A percentile compares a stretch with the other conserved stretches of the same genome.
These are phyloP conservation scores for Paradendryphiella salina DNA, from an alignment of 2,329 filamentous ascomycete genomes.

Conservation along the genomic window DNA sequence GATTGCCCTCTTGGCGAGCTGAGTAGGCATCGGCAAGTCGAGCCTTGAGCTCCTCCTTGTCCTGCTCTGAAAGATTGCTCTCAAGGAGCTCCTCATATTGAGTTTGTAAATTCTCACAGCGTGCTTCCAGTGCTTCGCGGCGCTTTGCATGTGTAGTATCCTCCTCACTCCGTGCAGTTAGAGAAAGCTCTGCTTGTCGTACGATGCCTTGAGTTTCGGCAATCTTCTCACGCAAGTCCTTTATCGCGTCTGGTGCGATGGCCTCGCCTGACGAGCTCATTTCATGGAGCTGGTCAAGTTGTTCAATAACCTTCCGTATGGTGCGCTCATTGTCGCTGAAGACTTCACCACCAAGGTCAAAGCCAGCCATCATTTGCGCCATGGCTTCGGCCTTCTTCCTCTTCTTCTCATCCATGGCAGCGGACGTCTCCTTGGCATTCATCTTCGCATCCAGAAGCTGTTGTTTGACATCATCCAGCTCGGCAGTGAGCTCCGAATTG, in stretches of 20 bases:
- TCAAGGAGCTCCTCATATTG: conserved; percentile 84
- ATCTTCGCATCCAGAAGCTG: conserved; percentile 95
- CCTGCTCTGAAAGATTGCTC: conserved; percentile 74
- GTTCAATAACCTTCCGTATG: conserved; percentile 80
- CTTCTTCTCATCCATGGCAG: conserved; percentile 93
- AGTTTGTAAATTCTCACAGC: conserved; percentile 72
- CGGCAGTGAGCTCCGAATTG: conserved; percentile 86
- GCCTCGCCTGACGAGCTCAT: conserved; percentile 75
- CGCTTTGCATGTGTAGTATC: conserved; percentile 66
- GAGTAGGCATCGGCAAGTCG: conserved; percentile 76
- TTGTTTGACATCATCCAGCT: conserved; percentile 94
- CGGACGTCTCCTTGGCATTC: conserved; percentile 90
- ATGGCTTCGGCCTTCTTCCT: conserved; percentile 99
- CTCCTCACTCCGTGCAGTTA: conserved; percentile 70
- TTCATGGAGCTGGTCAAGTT: conserved; percentile 77
- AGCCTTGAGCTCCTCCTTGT: conserved; percentile 82
- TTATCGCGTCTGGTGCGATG: conserved; percentile 79
- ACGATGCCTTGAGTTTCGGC: conserved; percentile 91
- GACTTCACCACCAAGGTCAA: conserved; percentile 88
- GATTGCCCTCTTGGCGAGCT: conserved; percentile 72
- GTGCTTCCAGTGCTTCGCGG: conserved; percentile 74
- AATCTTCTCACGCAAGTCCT: conserved; percentile 74
- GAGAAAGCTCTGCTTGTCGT: conserved; percentile 84
- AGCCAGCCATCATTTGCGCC: conserved; percentile 99
- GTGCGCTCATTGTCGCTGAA: conserved; percentile 91